These are phyloP conservation scores for Solanum arcanum DNA, from an alignment of 257 asterid species.

Conservation along the genomic window DNA sequence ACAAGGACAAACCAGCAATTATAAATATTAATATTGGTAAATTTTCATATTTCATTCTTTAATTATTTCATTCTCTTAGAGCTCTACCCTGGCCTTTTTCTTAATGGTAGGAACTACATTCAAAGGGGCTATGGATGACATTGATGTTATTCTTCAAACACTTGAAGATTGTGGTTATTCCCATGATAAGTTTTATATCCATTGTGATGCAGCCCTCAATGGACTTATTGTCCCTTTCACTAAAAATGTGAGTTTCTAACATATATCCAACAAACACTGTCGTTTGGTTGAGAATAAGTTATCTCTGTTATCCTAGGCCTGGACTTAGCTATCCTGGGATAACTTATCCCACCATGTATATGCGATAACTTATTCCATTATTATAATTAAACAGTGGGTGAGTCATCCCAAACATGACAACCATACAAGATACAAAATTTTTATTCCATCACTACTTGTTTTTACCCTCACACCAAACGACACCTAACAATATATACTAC, in stretches of 20 bases:
- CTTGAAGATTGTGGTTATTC: conserved; percentile 11
- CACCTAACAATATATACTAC: not conserved
- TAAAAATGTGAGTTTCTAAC: not conserved
- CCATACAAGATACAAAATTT: too few species aligned
- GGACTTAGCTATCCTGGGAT: too few species aligned
- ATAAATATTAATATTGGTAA: conserved; percentile 8
- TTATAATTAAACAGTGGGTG: too few species aligned
- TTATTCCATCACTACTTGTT: too few species aligned
- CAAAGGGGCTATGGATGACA: conserved; percentile 23
- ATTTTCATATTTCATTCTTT: not conserved
- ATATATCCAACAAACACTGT: not conserved
- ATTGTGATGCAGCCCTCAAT: conserved; percentile 23
- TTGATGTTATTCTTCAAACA: conserved; percentile 11
- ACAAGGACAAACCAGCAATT: conserved; percentile 9
- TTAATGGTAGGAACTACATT: conserved; percentile 20
- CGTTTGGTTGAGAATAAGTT: too few species aligned
- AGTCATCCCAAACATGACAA: too few species aligned
- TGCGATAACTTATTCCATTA: too few species aligned
- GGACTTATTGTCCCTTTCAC: conserved; percentile 18
- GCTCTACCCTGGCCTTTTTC: not conserved
- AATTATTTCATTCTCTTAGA: not conserved
- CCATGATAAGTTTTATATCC: conserved; percentile 13
- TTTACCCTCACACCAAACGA: too few species aligned
- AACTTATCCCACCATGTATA: too few species aligned
- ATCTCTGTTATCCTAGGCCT: too few species aligned